These are phyloP conservation scores for Alternaria gansuensis DNA, from an alignment of 2,329 filamentous ascomycete genomes.

Conservation along the genomic window DNA sequence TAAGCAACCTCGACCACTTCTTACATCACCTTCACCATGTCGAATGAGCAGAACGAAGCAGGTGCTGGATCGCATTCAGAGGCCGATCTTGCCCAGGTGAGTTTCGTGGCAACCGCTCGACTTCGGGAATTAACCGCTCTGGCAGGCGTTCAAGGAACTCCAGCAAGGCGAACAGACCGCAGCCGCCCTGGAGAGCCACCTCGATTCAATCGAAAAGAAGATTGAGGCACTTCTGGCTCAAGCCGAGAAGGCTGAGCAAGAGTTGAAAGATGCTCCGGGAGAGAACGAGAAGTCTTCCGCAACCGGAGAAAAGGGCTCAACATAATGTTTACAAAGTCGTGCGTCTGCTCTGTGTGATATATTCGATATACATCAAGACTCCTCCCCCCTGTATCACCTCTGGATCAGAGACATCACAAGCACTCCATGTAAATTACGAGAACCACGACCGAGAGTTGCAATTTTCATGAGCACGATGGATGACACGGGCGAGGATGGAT, in stretches of 20 bases:
- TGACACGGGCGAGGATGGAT: not conserved
- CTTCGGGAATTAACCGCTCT: conserved; percentile 23
- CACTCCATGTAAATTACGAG: not conserved
- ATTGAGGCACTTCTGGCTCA: conserved; percentile 63
- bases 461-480: not conserved
- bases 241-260: conserved; percentile 55
- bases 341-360: not conserved
- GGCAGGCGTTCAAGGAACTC: conserved; percentile 61
- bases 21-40: conserved; percentile 38
- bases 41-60: conserved; percentile 44
- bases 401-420: no score
- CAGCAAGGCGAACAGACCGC: conserved; percentile 66
- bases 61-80: conserved; percentile 34
- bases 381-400: not conserved
- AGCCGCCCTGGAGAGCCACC: conserved; percentile 63
- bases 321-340: conserved; percentile 17
- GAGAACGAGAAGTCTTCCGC: conserved; percentile 26
- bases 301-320: conserved; percentile 25
- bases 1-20: conserved; percentile 26
- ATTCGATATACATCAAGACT: not conserved
- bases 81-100: conserved; percentile 50
- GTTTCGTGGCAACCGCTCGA: not conserved
- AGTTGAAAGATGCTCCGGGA: conserved; percentile 34
- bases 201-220: conserved; percentile 63
- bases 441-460: not conserved